These are phyloP conservation scores for Diaporthe nobilis DNA, from an alignment of 2,329 filamentous ascomycete genomes.

Conservation along the genomic window DNA sequence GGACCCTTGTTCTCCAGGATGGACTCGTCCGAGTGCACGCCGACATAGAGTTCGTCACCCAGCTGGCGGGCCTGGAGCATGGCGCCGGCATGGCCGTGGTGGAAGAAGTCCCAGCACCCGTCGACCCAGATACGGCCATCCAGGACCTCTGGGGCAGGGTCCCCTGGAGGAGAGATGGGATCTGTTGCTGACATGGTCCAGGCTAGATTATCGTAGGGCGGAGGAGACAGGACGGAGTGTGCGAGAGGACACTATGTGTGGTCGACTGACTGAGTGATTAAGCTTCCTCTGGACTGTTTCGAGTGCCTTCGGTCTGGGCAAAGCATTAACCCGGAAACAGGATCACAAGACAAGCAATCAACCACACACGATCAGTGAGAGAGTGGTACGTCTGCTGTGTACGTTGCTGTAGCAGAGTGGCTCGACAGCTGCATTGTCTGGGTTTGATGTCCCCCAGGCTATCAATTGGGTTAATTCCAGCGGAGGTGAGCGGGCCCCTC, in stretches of 20 bases:
- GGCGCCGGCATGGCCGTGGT: slow-evolving; percentile 89
- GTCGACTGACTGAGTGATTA: slow-evolving; percentile 1
- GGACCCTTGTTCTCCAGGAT: slow-evolving; percentile 98
- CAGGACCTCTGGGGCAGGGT: slow-evolving; percentile 68
- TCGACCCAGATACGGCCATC: slow-evolving; percentile 95
- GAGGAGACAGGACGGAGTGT: background rate
- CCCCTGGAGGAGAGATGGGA: slow-evolving; percentile 55
- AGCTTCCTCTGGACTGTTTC: slow-evolving; percentile 8
- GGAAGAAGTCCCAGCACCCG: slow-evolving; percentile 97
- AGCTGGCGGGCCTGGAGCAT: slow-evolving; percentile 96
- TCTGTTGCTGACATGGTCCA: slow-evolving; percentile 45
- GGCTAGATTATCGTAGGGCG: background rate
- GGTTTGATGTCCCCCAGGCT: slow-evolving; percentile 7
- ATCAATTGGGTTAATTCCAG: slow-evolving; percentile 19
- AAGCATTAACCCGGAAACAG: background rate
- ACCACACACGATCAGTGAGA: background rate
- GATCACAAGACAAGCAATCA: background rate
- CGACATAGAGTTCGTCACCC: slow-evolving; percentile 89
- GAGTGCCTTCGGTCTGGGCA: background rate
- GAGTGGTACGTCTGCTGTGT: background rate
- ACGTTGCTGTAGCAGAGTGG: slow-evolving; percentile 1
- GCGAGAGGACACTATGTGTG: background rate
- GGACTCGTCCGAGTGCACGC: slow-evolving; percentile 94
- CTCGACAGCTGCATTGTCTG: slow-evolving; percentile 6
- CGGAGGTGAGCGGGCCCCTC: slow-evolving; percentile 3